Base-by-base conservation (phyloP, 768 basidiomycete genomes). In the Fomitopsis pulvina region DNA sequence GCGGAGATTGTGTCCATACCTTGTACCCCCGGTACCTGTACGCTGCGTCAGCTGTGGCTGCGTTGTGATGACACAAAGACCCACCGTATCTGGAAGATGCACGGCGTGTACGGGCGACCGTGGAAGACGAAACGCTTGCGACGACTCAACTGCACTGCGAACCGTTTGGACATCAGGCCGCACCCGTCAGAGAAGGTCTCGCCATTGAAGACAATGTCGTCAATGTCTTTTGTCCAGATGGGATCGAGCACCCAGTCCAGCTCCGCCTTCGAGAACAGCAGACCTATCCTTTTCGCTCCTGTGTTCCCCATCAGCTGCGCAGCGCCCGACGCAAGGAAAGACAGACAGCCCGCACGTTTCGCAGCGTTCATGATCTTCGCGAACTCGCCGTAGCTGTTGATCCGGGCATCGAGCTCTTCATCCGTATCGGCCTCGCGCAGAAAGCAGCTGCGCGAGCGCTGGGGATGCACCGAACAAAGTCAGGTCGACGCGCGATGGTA, bases 211-310 rank as follows among this genome's bases (percentile, higher is more conserved):
- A 70, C 74, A 47, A 85, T 77, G 52, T 84, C 83, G 3, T 71
- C 68, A 11, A 85, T 83, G 56, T 86, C 83, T 4, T 67, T 60
- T 7, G 73, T 68, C 41, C 66, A 68, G 24, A 60, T 57, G 2
- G 79, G 80, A 58, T 80, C 73, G 8, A 84, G 66, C 2, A 63
- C 61, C 61, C 71, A 78, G 60, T 84, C 83, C 21, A 83, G 65
- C 41, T 80, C 73, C 0, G 83, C 81, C 18, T 76, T 77, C 1
- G 82, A 84, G 54, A 84, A 86, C 12, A 85, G 63, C 2, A 85
- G 70, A 0, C 82, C 82, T 39, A 86, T 85, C 1, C 82, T 71
- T 59, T 86, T 85, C 14, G 83, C 81, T 40, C 82, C 83, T 85
- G 50, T 11, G 24, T 1, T 12, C 25, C 5, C 12, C 8, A 21